Evolutionary conservation across 352 stramenopile genomes (phyloP).

Genomic region (Phytophthora constricta): DNA sequence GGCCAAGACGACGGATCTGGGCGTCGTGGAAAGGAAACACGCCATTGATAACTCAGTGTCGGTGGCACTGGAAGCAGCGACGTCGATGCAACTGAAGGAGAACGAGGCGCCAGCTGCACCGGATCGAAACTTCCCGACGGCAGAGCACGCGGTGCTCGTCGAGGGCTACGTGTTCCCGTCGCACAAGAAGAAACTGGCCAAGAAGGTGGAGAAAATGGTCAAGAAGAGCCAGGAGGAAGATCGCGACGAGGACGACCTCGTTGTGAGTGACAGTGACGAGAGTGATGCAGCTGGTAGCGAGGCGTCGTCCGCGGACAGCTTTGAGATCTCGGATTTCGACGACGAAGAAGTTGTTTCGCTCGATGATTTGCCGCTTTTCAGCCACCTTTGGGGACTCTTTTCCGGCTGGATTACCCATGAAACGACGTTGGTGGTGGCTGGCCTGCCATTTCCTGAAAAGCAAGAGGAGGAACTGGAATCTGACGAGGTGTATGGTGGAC

Average conservation of each 20-base stretch:
- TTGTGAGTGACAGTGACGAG: constrained; percentile 81
- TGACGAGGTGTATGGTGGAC: constrained; percentile 11
- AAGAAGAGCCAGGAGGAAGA: constrained; percentile 45
- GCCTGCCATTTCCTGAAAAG: constrained; percentile 35
- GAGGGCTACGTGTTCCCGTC: constrained; percentile 86
- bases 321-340: constrained; percentile 71
- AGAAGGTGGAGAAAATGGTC: constrained; percentile 70
- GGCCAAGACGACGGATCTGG: constrained; percentile 77
- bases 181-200: constrained; percentile 79
- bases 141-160: constrained; percentile 71
- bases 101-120: constrained; percentile 44
- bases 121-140: constrained; percentile 57
- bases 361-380: constrained; percentile 72
- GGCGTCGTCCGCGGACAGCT: constrained; percentile 59
- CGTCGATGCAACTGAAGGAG: constrained; percentile 47
- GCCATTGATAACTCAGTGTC: constrained; percentile 37
- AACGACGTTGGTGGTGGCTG: constrained; percentile 63
- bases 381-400: constrained; percentile 77
- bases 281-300: constrained; percentile 57
- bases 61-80: constrained; percentile 26
- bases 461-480: constrained; percentile 17
- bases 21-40: constrained; percentile 66
- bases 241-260: constrained; percentile 46
- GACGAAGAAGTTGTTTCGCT: constrained; percentile 75
- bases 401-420: constrained; percentile 77